Evolutionary conservation across 257 asterid genomes (phyloP).

Genomic region (Jaltomata sinuosa): DNA sequence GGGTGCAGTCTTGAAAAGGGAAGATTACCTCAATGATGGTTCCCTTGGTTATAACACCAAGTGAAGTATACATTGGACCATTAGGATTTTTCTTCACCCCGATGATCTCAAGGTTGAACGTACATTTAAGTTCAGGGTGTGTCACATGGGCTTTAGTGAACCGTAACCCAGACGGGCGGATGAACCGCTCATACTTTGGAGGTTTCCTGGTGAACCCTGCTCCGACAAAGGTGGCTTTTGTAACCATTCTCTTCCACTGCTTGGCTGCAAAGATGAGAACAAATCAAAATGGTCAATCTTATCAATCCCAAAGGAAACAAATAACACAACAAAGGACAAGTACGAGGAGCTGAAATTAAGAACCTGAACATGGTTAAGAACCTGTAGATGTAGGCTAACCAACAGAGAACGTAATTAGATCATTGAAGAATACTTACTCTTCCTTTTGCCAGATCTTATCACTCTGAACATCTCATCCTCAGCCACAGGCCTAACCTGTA

Average conservation of each 20-base stretch:
- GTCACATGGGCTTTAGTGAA: conserved; percentile 93
- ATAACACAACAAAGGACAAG: neutral
- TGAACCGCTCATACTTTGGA: conserved; percentile 93
- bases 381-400: neutral
- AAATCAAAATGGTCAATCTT: neutral
- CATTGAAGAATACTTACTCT: conserved; percentile 47
- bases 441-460: conserved; percentile 88
- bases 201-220: conserved; percentile 93
- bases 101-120: conserved; percentile 85
- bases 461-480: conserved; percentile 99
- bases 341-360: neutral
- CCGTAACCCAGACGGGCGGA: conserved; percentile 85
- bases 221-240: conserved; percentile 92
- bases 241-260: conserved; percentile 99
- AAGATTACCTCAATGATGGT: conserved; percentile 75
- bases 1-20: neutral
- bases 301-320: neutral
- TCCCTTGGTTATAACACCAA: conserved; percentile 88
- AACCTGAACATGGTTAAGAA: neutral
- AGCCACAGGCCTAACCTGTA: conserved; percentile 90
- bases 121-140: conserved; percentile 93
- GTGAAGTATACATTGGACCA: conserved; percentile 92
- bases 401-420: neutral
- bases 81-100: conserved; percentile 96
- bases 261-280: conserved; percentile 51